Evolutionary conservation across 2,329 filamentous ascomycete genomes (phyloP), one percentile per base, ranked within the genome.

Genomic region (Pseudogymnoascus destructans): DNA sequence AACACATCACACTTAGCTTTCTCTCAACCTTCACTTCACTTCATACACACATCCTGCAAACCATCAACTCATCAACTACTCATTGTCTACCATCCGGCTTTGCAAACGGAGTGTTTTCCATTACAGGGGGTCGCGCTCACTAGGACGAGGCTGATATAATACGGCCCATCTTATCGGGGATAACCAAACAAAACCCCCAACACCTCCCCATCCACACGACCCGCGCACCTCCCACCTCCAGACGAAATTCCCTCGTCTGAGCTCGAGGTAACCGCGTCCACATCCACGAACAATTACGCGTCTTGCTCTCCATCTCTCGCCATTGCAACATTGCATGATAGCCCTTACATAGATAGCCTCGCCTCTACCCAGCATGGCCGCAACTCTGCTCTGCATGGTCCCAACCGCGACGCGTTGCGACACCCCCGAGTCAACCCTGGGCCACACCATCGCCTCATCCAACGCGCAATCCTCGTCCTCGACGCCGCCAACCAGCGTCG

Each of bases 401-500:
- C 8, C 27, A 17, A 49, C 42, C 42, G 42, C 42, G 42, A 49
- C 42, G 42, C 42, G 42, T 49, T 49, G 42, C 42, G 42, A 49
- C 42, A 49, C 58, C 13, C 19, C 64, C 17, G 64, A 67, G 36
- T 69, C 67, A 8, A 57, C 64, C 21, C 42, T 63, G 9, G 68
- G 66, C 55, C 57, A 59, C 32, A 63, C 65, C 42, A 60, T 61
- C 32, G 23, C 60, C 36, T 59, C 62, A 27, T 63, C 65, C n/a
- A 65, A 66, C 58, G 60, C 62, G 58, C 63, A 63, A 58, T 66
- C 66, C 35, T 68, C 67, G 23, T 67, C 65, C 8, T 84, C 80
- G 17, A 86, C 84, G 59, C 84, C 84, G 52, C 81, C 82, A 21
- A 87, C 84, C 55, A 86, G 81, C 64, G 73, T 84, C 63, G 79